phyloP scores from a whole-genome alignment of 2,329 filamentous ascomycete species.

The Botrytis elliptica region DNA sequence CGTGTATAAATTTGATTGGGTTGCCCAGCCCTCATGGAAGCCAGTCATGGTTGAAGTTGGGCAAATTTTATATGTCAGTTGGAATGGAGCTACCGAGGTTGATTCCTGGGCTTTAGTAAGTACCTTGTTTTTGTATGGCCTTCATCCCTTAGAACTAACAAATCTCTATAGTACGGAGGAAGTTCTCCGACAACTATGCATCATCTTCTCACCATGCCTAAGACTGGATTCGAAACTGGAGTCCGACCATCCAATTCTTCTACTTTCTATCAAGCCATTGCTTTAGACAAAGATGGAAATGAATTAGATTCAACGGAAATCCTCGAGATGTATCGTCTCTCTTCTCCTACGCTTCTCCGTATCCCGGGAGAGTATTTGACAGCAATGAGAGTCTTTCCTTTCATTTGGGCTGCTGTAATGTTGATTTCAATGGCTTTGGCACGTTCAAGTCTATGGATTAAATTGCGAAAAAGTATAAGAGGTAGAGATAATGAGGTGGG shows the following conservation, averaged over 20 bases:
- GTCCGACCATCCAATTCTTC: neutral
- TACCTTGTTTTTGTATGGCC: neutral
- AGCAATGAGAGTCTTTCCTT: neutral
- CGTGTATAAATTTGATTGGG: constrained; percentile 35
- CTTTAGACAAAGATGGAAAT: constrained; percentile 2
- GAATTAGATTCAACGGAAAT: constrained; percentile 5
- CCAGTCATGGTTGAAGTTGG: constrained; percentile 30
- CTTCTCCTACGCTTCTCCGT: neutral
- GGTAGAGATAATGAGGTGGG: neutral
- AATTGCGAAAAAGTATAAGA: neutral
- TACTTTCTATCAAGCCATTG: constrained; percentile 7
- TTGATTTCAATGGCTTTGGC: constrained; percentile 2
- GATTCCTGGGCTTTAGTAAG: constrained; percentile 27
- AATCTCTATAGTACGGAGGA: neutral
- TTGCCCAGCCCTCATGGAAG: constrained; percentile 33
- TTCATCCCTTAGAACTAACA: neutral
- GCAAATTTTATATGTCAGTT: constrained; percentile 36
- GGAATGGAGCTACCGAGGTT: constrained; percentile 41
- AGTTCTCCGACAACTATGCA: neutral
- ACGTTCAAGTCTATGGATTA: neutral
- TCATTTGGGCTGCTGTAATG: neutral
- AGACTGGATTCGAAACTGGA: constrained; percentile 1
- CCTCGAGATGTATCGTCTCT: constrained; percentile 3
- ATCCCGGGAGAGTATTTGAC: neutral
- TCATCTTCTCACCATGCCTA: neutral